Evolutionary conservation across 1,284 basidiomycete genomes (phyloP), one percentile per base, ranked within the genome.

Genomic region (Athelia psychrophila): DNA sequence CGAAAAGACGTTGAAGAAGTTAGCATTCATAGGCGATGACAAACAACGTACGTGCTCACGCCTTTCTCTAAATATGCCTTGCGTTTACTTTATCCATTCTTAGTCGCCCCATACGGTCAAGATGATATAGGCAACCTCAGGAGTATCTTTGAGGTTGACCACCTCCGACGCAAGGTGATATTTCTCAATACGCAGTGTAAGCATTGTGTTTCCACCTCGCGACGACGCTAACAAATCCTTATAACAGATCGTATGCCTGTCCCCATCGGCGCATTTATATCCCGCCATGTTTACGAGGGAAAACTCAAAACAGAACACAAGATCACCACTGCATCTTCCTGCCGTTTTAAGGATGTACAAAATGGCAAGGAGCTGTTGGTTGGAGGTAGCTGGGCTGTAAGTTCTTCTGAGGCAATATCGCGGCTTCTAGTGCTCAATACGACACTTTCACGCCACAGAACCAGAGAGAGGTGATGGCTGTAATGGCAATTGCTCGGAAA

Each of bases 11-110:
- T 65, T 91, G 18, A 68, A 71, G 20, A 90, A 88, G 57, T 64
- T 86, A 1, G 83, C 82, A 51, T 85, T 89, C 54, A 84, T 91
- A 66, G 88, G 88, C 9, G 88, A 91, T 70, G 73, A 87, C 58
- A 86, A 81, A 58, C 89, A 91, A 71, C 75, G 88, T 90, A 56
- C 64, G 73, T 70, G 42, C 46, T 32, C 38, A 40, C 55, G 36
- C n/a, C 48, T 22, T 18, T 47, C 20, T 24, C 32, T 16, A 36
- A 10, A 35, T 35, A 18, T 42, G 38, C n/a, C 20, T 42, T 16
- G 38, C 38, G 6, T 22, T 8, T 22, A n/a, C n/a, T 16, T n/a
- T 42, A 8, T 42, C 8, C 20, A 18, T 22, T 42, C 51, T 56
- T 55, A 83, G 81, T 84, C 52, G 80, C 81, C 56, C 81, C 81